Conservation (phyloP, 2,329 filamentous ascomycete genomes). For the Nigrospora osmanthi region DNA sequence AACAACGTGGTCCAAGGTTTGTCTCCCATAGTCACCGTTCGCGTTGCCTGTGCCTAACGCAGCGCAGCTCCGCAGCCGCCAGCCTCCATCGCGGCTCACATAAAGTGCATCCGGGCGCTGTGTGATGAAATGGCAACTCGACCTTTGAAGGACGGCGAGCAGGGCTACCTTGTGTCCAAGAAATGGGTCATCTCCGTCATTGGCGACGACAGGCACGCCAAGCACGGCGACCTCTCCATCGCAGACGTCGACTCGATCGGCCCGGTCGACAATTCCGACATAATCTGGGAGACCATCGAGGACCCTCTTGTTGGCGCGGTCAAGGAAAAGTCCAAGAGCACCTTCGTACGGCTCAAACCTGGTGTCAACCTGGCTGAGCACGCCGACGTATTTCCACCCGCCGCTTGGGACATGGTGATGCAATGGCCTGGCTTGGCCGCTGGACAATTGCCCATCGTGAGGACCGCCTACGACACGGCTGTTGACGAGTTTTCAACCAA, state of each 20-base stretch:
- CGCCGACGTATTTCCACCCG: slow-evolving; percentile 68
- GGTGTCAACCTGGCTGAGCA: slow-evolving; percentile 57
- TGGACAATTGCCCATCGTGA: slow-evolving; percentile 63
- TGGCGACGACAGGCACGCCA: slow-evolving; percentile 52
- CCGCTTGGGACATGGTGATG: slow-evolving; percentile 74
- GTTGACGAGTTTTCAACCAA: slow-evolving; percentile 50
- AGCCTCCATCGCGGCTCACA: slow-evolving; percentile 58
- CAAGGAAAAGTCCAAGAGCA: slow-evolving; percentile 22
- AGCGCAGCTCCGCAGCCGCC: slow-evolving; percentile 11
- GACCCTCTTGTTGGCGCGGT: slow-evolving; percentile 30
- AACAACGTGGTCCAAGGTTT: not conserved
- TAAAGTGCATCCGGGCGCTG: slow-evolving; percentile 62
- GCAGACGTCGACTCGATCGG: slow-evolving; percentile 57
- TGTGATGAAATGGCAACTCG: slow-evolving; percentile 41
- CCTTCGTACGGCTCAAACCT: slow-evolving; percentile 67
- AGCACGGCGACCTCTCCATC: slow-evolving; percentile 37
- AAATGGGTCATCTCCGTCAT: slow-evolving; percentile 72
- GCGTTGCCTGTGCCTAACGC: no score
- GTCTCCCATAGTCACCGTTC: no score
- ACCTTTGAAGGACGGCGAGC: slow-evolving; percentile 60
- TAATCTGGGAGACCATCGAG: slow-evolving; percentile 55
- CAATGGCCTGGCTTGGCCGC: slow-evolving; percentile 74
- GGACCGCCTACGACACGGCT: slow-evolving; percentile 71
- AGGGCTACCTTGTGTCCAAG: slow-evolving; percentile 70
- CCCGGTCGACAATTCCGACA: slow-evolving; percentile 79